Base-by-base conservation (phyloP, 1,284 basidiomycete genomes). In the Inonotus obliquus region DNA sequence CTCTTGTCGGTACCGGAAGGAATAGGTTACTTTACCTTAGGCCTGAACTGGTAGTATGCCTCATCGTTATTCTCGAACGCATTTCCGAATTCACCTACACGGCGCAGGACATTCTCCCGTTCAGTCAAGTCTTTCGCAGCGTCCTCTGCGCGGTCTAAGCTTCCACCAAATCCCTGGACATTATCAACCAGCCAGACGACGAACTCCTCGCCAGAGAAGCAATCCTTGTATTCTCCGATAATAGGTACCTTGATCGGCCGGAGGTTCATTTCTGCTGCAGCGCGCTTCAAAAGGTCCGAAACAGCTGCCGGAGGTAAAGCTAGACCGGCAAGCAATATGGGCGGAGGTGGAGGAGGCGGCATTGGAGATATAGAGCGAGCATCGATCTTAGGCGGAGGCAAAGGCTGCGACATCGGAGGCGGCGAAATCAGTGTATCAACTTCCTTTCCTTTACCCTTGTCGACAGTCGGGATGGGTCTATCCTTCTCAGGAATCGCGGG, bases 181-280 rank as follows among this genome's bases (percentile, higher is more conserved):
- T 87, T 85, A 62, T 82, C 80, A 63, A 81, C 82, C 57, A 94
- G 73, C 90, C 90, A 94, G 32, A 79, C 77, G 17, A 86, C 86
- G 65, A 93, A 84, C 65, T 93, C 91, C 47, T 91, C 89, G 54
- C 91, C 91, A 4, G 84, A 86, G 72, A 94, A 94, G 63, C 89
- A 90, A 66, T 92, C 88, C 57, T 86, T 83, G 68, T 95, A 95
- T 72, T 93, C 91, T 27, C 93, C 93, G n/a, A 96, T 73, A 23
- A 96, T 78, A 0, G 92, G 89, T 75, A 92, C 86, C 55, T 84
- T 87, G 62, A 88, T 81, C 37, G 84, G 77, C 63, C 81, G 84
- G 63, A 86, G 79, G 52, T 78, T 83, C 62, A 87, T 77, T 70
- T 91, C 83, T 23, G 78, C 74, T 54, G 84, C 80, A 54, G 91